Conservation (phyloP, 352 stramenopile genomes). For the Peronospora tabacina region DNA sequence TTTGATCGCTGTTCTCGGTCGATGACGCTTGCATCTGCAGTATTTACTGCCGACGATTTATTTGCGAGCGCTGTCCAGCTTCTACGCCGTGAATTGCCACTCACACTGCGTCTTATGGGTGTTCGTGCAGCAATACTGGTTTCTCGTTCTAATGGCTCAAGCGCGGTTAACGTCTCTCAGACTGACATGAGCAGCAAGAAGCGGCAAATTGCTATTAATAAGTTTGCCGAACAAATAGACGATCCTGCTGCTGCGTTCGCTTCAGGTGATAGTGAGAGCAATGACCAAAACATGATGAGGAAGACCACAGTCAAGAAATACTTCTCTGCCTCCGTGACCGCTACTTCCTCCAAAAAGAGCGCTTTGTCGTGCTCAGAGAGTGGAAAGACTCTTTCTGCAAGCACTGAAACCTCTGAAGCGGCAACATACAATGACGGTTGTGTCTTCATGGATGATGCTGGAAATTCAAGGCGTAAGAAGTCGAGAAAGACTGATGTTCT, state of each 20-base stretch:
- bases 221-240: constrained; percentile 25
- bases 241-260: constrained; percentile 6
- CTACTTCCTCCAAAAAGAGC: constrained; percentile 1
- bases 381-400: constrained; percentile 11
- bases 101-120: constrained; percentile 61
- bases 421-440: not conserved
- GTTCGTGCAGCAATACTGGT: constrained; percentile 50
- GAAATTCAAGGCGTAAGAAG: constrained; percentile 3
- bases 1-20: constrained; percentile 55
- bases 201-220: constrained; percentile 41
- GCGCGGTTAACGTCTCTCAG: constrained; percentile 8
- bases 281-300: not conserved
- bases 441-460: not conserved
- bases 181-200: constrained; percentile 17
- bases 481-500: constrained; percentile 3
- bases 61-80: constrained; percentile 40
- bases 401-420: not conserved
- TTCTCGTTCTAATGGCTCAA: constrained; percentile 13
- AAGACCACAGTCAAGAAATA: not conserved
- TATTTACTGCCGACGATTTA: constrained; percentile 43
- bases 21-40: constrained; percentile 32
- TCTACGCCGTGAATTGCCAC: constrained; percentile 51
- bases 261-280: not conserved
- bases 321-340: not conserved
- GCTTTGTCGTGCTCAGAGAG: constrained; percentile 26